Evolutionary conservation across 73 alveolate species (phyloP).

Genomic region (Paramecium sonneborni): DNA sequence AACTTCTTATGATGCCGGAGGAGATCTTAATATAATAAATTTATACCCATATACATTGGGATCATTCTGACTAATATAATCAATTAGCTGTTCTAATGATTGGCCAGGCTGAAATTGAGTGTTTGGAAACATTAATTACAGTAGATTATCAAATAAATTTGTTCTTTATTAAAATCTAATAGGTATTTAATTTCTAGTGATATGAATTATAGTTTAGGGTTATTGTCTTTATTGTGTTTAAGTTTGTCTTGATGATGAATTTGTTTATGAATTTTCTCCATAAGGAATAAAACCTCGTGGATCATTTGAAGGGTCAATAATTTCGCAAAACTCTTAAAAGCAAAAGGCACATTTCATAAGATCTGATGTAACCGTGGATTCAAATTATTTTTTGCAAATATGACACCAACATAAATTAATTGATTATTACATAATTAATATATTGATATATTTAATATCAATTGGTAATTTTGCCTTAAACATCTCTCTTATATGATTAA

Average conservation of each 20-base stretch:
- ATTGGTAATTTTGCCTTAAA: not conserved
- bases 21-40: constrained; percentile 62
- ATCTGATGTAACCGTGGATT: not conserved
- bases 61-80: constrained; percentile 76
- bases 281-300: constrained; percentile 68
- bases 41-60: constrained; percentile 79
- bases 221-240: not conserved
- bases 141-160: constrained; percentile 18
- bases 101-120: constrained; percentile 35
- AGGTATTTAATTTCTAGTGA: not conserved
- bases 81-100: constrained; percentile 73
- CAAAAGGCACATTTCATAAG: constrained; percentile 48
- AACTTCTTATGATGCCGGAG: constrained; percentile 83
- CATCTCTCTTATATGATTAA: constrained; percentile 33
- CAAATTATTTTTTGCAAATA: constrained; percentile 71
- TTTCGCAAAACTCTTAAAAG: constrained; percentile 46
- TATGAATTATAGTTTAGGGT: not conserved
- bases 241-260: not conserved
- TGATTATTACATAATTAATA: not conserved
- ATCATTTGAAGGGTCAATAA: constrained; percentile 53
- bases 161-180: not conserved
- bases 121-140: constrained; percentile 9
- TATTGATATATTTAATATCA: constrained; percentile 18
- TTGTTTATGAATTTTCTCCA: constrained; percentile 41
- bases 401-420: constrained; percentile 74